These are phyloP conservation scores for Tylopilus sp. DNA, from an alignment of 768 basidiomycete genomes.

Conservation along the genomic window DNA sequence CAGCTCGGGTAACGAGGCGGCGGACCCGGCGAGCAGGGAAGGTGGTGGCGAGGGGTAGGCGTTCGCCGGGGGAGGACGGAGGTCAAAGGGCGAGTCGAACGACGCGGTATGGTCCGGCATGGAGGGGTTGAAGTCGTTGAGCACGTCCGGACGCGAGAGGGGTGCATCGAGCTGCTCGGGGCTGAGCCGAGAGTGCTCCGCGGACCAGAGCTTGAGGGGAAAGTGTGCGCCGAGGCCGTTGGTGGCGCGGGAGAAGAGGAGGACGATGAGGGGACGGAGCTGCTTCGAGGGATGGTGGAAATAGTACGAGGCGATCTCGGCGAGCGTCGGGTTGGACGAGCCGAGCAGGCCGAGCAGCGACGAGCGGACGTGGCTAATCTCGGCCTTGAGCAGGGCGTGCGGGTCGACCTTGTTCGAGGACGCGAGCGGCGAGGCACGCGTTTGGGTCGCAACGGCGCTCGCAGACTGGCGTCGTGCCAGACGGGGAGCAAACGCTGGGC, in stretches of 20 bases:
- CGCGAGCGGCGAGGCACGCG: constrained; percentile 16
- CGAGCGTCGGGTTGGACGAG: constrained; percentile 83
- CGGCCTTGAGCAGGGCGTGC: constrained; percentile 62
- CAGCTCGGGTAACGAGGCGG: constrained; percentile 32
- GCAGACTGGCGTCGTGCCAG: constrained; percentile 30
- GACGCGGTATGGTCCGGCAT: constrained; percentile 77
- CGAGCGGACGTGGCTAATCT: constrained; percentile 68
- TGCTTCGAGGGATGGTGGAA: constrained; percentile 89
- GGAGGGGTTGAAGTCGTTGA: constrained; percentile 88
- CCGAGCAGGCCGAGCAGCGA: constrained; percentile 78
- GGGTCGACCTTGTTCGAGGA: constrained; percentile 48
- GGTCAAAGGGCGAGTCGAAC: constrained; percentile 56
- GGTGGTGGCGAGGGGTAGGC: constrained; percentile 26
- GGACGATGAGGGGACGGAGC: constrained; percentile 82
- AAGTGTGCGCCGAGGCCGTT: constrained; percentile 80
- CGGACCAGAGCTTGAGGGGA: constrained; percentile 56
- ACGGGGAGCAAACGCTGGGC: constrained; percentile 1
- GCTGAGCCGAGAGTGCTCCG: constrained; percentile 54
- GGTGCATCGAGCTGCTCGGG: constrained; percentile 71
- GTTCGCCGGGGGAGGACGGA: constrained; percentile 35
- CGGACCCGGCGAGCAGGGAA: constrained; percentile 15
- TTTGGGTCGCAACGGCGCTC: constrained; percentile 38
- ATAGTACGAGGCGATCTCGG: constrained; percentile 88
- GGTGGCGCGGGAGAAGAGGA: constrained; percentile 88
- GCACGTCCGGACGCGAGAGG: constrained; percentile 72